phyloP scores from a whole-genome alignment of 2,329 filamentous ascomycete species.

The Malbranchea zuffiana region DNA sequence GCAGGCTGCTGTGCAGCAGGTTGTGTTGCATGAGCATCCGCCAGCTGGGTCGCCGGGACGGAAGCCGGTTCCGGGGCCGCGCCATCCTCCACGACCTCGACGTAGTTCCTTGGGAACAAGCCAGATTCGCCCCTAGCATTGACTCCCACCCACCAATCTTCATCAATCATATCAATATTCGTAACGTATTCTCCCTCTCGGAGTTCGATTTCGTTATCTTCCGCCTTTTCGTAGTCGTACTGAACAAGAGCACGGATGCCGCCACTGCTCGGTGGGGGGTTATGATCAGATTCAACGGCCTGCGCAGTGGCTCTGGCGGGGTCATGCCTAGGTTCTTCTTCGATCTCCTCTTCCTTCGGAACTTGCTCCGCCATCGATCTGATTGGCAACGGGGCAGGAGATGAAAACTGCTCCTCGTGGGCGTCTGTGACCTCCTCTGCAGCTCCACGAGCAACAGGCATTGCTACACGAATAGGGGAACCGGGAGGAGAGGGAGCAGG shows the following conservation, averaged over 20 bases:
- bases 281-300: slow-evolving; percentile 41
- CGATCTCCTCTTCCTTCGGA: slow-evolving; percentile 54
- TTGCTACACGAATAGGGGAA: slow-evolving; percentile 75
- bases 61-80: slow-evolving; percentile 25
- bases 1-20: slow-evolving; percentile 17
- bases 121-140: slow-evolving; percentile 76
- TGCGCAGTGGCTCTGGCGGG: slow-evolving; percentile 49
- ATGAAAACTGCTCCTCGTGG: slow-evolving; percentile 32
- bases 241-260: slow-evolving; percentile 68
- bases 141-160: slow-evolving; percentile 97
- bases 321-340: slow-evolving; percentile 53
- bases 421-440: slow-evolving; percentile 36
- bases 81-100: slow-evolving; percentile 64
- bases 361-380: slow-evolving; percentile 52
- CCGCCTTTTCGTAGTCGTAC: slow-evolving; percentile 95
- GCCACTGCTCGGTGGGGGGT: slow-evolving; percentile 32
- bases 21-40: slow-evolving; percentile 29
- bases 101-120: slow-evolving; percentile 94
- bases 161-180: slow-evolving; percentile 93
- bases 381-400: slow-evolving; percentile 45
- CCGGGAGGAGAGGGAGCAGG: slow-evolving; percentile 42
- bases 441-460: slow-evolving; percentile 63
- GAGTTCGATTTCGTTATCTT: slow-evolving; percentile 92
- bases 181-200: slow-evolving; percentile 78
- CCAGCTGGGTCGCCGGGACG: slow-evolving; percentile 26